Evolutionary conservation across 1,139 yeast genomes (phyloP).

Genomic region (Suhomyces maxii): DNA sequence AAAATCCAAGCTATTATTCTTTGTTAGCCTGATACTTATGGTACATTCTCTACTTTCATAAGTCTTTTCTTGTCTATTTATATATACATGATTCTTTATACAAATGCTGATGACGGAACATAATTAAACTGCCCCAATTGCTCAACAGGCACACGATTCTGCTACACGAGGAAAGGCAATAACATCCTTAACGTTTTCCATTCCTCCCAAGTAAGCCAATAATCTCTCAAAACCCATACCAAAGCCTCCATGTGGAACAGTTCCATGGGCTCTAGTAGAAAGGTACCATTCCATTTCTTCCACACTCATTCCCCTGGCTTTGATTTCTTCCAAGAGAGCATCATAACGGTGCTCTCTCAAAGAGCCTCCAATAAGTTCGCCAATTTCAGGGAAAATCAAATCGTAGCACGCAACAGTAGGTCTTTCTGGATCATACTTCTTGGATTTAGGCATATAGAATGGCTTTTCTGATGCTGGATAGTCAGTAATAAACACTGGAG

Average conservation of each 20-base stretch:
- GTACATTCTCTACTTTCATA: not conserved
- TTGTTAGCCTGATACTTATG: not conserved
- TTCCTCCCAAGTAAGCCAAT: conserved; percentile 67
- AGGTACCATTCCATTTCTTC: conserved; percentile 79
- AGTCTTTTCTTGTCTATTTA: conserved; percentile 1
- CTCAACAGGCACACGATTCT: conserved; percentile 36
- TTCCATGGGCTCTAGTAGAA: conserved; percentile 70
- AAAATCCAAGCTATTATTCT: no score
- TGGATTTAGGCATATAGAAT: conserved; percentile 75
- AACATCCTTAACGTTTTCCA: conserved; percentile 81
- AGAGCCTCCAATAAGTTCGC: conserved; percentile 97
- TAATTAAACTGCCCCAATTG: not conserved
- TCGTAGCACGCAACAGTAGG: conserved; percentile 90
- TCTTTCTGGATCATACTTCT: conserved; percentile 26
- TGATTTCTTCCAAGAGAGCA: conserved; percentile 50
- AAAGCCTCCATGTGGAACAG: conserved; percentile 94
- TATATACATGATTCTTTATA: not conserved
- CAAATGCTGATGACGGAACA: not conserved
- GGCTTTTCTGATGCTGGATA: conserved; percentile 83
- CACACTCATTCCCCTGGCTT: conserved; percentile 52
- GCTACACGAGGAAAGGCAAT: conserved; percentile 72
- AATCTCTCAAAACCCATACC: conserved; percentile 94
- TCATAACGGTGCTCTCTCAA: conserved; percentile 73
- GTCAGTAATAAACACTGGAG: conserved; percentile 88
- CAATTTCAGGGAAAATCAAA: conserved; percentile 81